Evolutionary conservation across 768 basidiomycete genomes (phyloP).

Genomic region (Suillus tomentosus): DNA sequence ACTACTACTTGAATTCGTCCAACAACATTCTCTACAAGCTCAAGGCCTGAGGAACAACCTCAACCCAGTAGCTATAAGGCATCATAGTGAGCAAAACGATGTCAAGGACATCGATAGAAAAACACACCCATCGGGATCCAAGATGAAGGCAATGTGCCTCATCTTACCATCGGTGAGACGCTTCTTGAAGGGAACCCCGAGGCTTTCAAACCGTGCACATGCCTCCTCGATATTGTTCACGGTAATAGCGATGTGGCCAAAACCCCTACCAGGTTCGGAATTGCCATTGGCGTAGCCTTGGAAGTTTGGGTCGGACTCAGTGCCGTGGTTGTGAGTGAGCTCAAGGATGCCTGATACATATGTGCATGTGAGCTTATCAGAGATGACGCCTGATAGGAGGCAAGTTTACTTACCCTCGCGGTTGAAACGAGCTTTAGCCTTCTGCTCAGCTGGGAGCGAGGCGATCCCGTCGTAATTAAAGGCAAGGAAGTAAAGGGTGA

Average conservation of each 20-base stretch:
- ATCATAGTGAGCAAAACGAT: conserved; percentile 7
- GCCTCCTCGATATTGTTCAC: conserved; percentile 83
- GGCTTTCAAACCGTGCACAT: conserved; percentile 78
- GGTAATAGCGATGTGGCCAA: conserved; percentile 88
- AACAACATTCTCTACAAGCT: conserved; percentile 21
- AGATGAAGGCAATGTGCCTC: conserved; percentile 79
- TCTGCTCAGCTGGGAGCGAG: conserved; percentile 52
- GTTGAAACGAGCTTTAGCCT: conserved; percentile 45
- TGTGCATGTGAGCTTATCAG: neutral
- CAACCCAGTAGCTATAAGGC: conserved; percentile 56
- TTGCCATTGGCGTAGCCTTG: conserved; percentile 88
- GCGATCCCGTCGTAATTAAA: conserved; percentile 63
- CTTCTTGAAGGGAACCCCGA: conserved; percentile 88
- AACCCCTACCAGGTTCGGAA: conserved; percentile 71
- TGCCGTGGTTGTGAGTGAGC: conserved; percentile 88
- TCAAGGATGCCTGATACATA: conserved; percentile 68
- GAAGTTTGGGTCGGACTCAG: conserved; percentile 77
- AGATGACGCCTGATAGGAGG: conserved; percentile 8
- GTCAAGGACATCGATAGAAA: conserved; percentile 1
- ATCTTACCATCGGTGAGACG: conserved; percentile 83
- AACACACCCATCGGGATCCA: conserved; percentile 80
- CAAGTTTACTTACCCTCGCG: conserved; percentile 67
- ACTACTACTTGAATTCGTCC: neutral
- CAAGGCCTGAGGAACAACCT: conserved; percentile 45
- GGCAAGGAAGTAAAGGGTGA: conserved; percentile 86